Evolutionary conservation across 441 rosid species (phyloP), one percentile per base, ranked within the genome.

Genomic region (Mallotus repandus): DNA sequence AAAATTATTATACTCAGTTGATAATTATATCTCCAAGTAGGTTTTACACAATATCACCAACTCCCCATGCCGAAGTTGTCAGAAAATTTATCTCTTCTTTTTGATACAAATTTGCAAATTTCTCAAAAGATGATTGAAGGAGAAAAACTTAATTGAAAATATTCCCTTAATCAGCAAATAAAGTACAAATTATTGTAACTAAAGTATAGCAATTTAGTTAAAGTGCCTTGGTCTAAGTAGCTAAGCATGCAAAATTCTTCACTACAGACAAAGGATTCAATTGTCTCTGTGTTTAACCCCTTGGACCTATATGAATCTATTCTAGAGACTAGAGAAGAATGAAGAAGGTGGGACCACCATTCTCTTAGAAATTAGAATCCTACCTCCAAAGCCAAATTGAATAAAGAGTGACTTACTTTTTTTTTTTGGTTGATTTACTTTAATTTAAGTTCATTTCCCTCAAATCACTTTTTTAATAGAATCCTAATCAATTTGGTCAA

Each of bases 251-350:
- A 49, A 11, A 29, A 25, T 4, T 29, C 18, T 50, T 71, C 59
- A 35, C 58, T 60, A 71, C 46, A 71, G 67, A 71, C 74, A 71
- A 59, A 1, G 29, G 15, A 70, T 45, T 48, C 55, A 25, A 7
- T 58, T 70, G 65, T 70, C 22, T 32, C 32, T 21, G 25, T 46
- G 56, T 18, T 61, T 10, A 11, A 29, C 56, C 14, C 18, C 4
- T n/a, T 69, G 71, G 10, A 38, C 29, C 29, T 2, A 25, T 25
- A 25, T 25, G 29, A 25, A 25, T 25, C 29, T 25, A 25, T 25
- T 21, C 48, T 38, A 41, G 59, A 55, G 45, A 9, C 49, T 46
- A 18, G 48, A 60, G 19, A 70, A 45, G 65, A 21, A 69, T 22
- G 52, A 69, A 56, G 38, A 25, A 25, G 29, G 29, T 69, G 63